Base-by-base conservation (phyloP, 225 moss, liverwort and hornwort genomes). In the Polytrichum formosum region DNA sequence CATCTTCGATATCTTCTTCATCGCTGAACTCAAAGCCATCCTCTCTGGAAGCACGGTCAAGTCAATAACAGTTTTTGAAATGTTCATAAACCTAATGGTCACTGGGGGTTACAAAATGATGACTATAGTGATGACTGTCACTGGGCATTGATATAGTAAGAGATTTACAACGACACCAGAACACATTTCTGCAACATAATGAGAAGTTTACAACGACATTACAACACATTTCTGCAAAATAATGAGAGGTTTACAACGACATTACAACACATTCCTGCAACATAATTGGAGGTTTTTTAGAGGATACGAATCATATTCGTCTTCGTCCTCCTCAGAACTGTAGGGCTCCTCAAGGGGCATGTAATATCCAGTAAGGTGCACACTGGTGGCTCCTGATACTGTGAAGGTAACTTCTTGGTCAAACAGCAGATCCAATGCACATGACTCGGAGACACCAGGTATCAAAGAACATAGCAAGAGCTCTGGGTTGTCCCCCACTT, bases 291-390 rank as follows among this genome's bases (percentile, higher is more conserved):
- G 19, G 6, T 56, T 56, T 18, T 56, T 6, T 6, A 28, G n/a
- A 67, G 54, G 80, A 76, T 86, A 86, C 82, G 87, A 88, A 27
- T 84, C 88, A 33, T 75, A 85, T 2, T 90, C 90, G 9, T 81
- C 82, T 4, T 82, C 80, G 13, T 70, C 76, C 62, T 70, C 85
- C 5, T 87, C 84, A 4, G 84, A 84, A 29, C 81, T 82, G 31
- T 86, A 84, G 46, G 79, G 73, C 19, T 83, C 87, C 23, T 93
- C 89, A 26, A 87, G 64, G 4, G 94, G 94, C 87, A 94, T 90
- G 73, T 85, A 91, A 54, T 98, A 98, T 5, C 94, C 98, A 1
- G 92, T 91, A 26, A 98, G 92, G 71, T 98, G 98, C 31, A 98
- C 94, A 76, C 91, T 90, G 0, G 91, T 75, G 20, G 90, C 78